Base-by-base conservation (phyloP, 768 basidiomycete species). In the Dioszegia hungarica region DNA sequence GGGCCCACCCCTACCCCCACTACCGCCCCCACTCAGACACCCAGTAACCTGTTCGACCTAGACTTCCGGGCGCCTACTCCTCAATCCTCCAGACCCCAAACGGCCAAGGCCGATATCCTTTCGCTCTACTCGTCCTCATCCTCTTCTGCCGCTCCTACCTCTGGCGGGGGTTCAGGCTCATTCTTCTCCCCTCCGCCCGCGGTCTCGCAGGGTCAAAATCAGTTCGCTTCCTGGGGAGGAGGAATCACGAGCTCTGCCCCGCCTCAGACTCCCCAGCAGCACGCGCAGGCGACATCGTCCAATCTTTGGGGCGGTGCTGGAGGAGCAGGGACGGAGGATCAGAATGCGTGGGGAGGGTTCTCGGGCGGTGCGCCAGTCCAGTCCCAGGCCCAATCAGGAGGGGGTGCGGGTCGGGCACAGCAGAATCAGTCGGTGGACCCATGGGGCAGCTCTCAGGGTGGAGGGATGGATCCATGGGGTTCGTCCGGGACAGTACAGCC, bases 81-180 rank as follows among this genome's bases (percentile, higher is more conserved):
- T 12, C 49, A 60, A 5, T 19, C 56, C 10, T 37, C 63, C 6
- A 66, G 64, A 24, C 64, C 67, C 10, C 66, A 69, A 37, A 65
- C 63, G 1, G 64, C 61, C 47, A 74, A 72, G 50, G 62, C 66
- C 4, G 74, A 75, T 40, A 75, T 75, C 61, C 68, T 75, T 66
- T 72, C 72, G 5, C 56, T 75, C 12, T 75, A 74, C 60, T 58
- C 67, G 11, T 46, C 69, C 3, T 28, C 65, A 12, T 37, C 64
- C 54, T n/a, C 49, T 27, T 25, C 25, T 41, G 45, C 59, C 24
- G 41, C 46, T 20, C 57, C 56, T 12, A 51, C 56, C 37, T n/a
- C n/a, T n/a, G n/a, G n/a, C n/a, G n/a, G n/a, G n/a, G n/a, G n/a
- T n/a, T n/a, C n/a, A n/a, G 47, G 56, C 37, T 61, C 60, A 3